A percentile compares a stretch with the other conserved stretches of the same genome.
phyloP scores from a whole-genome alignment of 768 basidiomycete species.

The Amanita molliuscula region DNA sequence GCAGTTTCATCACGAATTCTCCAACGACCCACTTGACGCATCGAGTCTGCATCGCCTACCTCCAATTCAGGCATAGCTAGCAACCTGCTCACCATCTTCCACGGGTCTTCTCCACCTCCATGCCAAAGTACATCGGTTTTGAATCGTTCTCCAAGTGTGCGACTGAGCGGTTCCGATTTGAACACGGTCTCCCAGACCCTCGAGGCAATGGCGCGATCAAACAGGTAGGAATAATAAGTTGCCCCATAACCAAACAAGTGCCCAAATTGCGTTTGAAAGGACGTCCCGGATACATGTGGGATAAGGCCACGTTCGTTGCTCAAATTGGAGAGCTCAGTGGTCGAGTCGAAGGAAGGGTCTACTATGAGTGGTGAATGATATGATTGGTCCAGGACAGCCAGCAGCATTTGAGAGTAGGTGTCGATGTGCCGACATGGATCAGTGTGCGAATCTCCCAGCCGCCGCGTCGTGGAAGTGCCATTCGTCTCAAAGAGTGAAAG shows the following conservation, averaged over 20 bases:
- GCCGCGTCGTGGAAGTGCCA: constrained; percentile 31
- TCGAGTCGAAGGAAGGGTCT: constrained; percentile 60
- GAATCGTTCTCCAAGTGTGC: constrained; percentile 73
- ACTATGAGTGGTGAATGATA: constrained; percentile 72
- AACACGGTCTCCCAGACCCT: constrained; percentile 83
- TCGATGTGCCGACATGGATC: constrained; percentile 81
- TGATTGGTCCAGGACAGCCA: constrained; percentile 80
- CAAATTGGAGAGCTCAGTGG: constrained; percentile 48
- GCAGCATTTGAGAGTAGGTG: constrained; percentile 82
- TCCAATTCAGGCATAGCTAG: constrained; percentile 56
- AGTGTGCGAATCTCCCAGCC: constrained; percentile 54
- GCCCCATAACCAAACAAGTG: constrained; percentile 96
- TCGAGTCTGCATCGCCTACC: constrained; percentile 68
- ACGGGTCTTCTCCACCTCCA: constrained; percentile 90
- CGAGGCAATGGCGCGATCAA: constrained; percentile 92
- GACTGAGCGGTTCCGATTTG: constrained; percentile 48
- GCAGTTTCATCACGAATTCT: constrained; percentile 61
- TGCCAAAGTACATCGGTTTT: constrained; percentile 65
- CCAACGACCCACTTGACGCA: constrained; percentile 89
- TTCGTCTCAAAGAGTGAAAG: constrained; percentile 66
- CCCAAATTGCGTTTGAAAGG: constrained; percentile 93
- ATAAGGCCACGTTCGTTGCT: constrained; percentile 66
- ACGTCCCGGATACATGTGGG: constrained; percentile 75
- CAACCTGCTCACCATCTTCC: constrained; percentile 79
- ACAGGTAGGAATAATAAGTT: constrained; percentile 95